Base-by-base conservation (phyloP, 139 green algal genomes). In the Micromonas pusilla region DNA sequence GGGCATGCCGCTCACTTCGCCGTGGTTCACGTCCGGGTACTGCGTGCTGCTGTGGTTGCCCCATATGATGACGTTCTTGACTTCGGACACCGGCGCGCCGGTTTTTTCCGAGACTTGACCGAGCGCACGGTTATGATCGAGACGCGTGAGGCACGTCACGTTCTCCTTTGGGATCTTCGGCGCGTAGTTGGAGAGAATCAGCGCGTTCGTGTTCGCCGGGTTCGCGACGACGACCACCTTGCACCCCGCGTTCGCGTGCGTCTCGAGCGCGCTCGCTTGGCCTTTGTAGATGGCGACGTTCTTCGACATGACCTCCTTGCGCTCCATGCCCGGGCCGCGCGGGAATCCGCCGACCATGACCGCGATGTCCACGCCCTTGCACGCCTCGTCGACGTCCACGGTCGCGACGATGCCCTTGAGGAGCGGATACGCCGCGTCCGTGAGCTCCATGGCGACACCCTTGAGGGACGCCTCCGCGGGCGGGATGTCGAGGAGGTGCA, bases 161-260 rank as follows among this genome's bases (percentile, higher is more conserved):
- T 97, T 96, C 83, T 94, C 89, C 23, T 74, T 52, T 26, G 89
- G 88, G 80, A 97, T 95, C 62, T 77, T 86, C 28, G 91, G 88
- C 3, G 93, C 91, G 72, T 93, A 82, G 85, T 97, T 84, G 68
- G 84, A 88, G 34, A 97, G 84, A 70, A 97, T 94, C 9, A 93
- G 78, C 4, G 92, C 89, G 83, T 97, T 97, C 66, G 93, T 97
- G 88, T 97, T 97, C 73, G 93, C 93, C 28, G 92, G 93, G 85
- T 97, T 97, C 62, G 93, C 93, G 25, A 97, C 93, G n/a, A 98
- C 94, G 52, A 98, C 71, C 36, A 97, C 89, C 88, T 96, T 96
- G 77, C 88, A 84, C 74, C 86, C 86, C 52, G 85, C 87, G 70
- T 53, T 79, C 34, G 92, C 92, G 54, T 90, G 62, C 63, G 87